phyloP scores from a whole-genome alignment of 2,329 filamentous ascomycete genomes.

The Fusarium neocosmosporiellum region DNA sequence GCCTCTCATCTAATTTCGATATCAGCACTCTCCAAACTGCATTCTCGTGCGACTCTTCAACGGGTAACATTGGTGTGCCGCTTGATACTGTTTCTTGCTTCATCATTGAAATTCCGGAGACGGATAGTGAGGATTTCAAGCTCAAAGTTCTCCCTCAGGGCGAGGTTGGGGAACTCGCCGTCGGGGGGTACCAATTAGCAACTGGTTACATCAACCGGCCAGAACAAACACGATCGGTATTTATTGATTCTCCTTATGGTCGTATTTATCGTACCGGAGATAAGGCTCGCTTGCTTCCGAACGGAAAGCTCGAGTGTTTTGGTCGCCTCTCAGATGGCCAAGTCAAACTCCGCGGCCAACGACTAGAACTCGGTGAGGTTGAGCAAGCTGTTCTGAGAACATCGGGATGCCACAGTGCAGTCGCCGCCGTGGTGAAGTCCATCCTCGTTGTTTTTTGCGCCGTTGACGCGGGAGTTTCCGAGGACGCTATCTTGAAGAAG shows the following conservation, averaged over 20 bases:
- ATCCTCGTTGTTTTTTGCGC: constrained; percentile 81
- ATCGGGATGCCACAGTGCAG: constrained; percentile 70
- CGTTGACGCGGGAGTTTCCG: constrained; percentile 52
- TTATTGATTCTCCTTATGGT: constrained; percentile 76
- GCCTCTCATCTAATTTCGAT: constrained; percentile 1
- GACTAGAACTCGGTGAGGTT: constrained; percentile 83
- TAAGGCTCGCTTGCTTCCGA: constrained; percentile 74
- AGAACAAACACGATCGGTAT: constrained; percentile 78
- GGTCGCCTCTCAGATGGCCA: constrained; percentile 85
- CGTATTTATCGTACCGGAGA: constrained; percentile 87
- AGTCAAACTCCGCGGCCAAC: constrained; percentile 86
- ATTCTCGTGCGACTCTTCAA: constrained; percentile 66
- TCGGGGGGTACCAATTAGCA: constrained; percentile 85
- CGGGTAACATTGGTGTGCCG: constrained; percentile 79
- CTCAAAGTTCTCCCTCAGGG: constrained; percentile 71
- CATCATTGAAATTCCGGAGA: constrained; percentile 64
- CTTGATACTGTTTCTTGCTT: constrained; percentile 85
- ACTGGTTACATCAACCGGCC: constrained; percentile 83
- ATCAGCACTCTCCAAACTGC: constrained; percentile 74
- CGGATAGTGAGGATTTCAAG: constrained; percentile 33
- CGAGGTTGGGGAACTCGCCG: constrained; percentile 80
- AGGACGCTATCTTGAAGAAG: constrained; percentile 62
- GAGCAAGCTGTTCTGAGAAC: constrained; percentile 76
- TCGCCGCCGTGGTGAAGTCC: constrained; percentile 74
- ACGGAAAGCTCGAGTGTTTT: constrained; percentile 83